Evolutionary conservation across 1,284 basidiomycete genomes (phyloP), one percentile per base, ranked within the genome.

Genomic region (Boletellus sp.): DNA sequence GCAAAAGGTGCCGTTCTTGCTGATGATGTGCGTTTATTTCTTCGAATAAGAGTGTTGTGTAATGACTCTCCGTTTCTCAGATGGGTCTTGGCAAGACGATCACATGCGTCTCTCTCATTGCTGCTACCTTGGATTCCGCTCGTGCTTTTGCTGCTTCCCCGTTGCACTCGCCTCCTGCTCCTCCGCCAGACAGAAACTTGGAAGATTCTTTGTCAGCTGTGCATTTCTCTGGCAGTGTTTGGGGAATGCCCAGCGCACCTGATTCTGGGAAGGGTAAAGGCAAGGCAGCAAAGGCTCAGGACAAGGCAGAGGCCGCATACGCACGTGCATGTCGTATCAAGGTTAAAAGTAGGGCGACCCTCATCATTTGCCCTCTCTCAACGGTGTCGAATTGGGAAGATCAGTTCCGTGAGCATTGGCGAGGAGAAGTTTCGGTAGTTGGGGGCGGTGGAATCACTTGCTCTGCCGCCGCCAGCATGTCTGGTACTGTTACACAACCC

Each of bases 21-120:
- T 13, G 92, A 95, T 68, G 92, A 94, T 74, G 91, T 93, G 69
- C 60, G 88, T 78, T 43, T 54, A 30, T 47, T 47, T 27, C 23
- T 37, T 45, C 51, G 41, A 30, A 39, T 39, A 48, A 30, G 43
- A 33, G 30, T 39, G 36, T 47, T 49, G 49, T 44, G 55, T 55
- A 45, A 54, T 50, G 19, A 46, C 45, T 41, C 54, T 45, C 45
- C 48, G 16, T 36, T 50, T 32, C 35, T 30, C 64, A 94, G 90
- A 95, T 98, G 94, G 96, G 96, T 57, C 79, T 99, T 11, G 96
- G 96, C 22, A 99, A 99, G 71, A 99, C 96, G 0, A 93, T 99
- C 44, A 92, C 94, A 23, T 87, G 86, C 48, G 86, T 97, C 30
- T 89, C 95, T 4, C 77, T 99, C 42, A 88, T 99, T 44, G 94